Evolutionary conservation across 1,139 yeast genomes (phyloP).

Genomic region (Yamadazyma siamensis): DNA sequence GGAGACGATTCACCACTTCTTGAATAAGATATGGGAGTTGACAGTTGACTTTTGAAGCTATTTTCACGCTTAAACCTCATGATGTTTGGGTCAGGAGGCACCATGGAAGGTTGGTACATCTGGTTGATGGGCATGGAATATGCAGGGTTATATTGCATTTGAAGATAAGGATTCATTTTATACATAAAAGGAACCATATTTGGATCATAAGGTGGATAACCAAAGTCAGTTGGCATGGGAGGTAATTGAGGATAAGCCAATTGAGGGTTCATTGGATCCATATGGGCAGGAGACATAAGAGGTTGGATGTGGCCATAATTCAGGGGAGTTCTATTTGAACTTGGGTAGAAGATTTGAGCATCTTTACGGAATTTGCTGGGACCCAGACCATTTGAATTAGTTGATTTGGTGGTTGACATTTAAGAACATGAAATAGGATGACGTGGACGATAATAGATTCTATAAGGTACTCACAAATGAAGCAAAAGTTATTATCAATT

Average conservation of each 20-base stretch:
- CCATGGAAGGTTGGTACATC: conserved; percentile 7
- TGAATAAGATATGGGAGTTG: conserved; percentile 5
- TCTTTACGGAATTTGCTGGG: conserved; percentile 42
- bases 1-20: conserved; percentile 4
- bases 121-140: conserved; percentile 9
- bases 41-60: conserved; percentile 5
- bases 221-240: conserved; percentile 2
- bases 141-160: conserved; percentile 7
- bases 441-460: conserved; percentile 4
- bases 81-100: neutral
- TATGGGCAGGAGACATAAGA: no score
- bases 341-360: conserved; percentile 42
- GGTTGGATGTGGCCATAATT: no score
- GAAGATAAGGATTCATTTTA: conserved; percentile 11
- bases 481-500: no score
- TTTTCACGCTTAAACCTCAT: neutral
- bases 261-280: no score
- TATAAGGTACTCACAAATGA: neutral
- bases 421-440: conserved; percentile 1
- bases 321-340: no score
- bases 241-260: no score
- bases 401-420: conserved; percentile 14
- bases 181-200: conserved; percentile 11
- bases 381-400: conserved; percentile 18
- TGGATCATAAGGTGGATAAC: conserved; percentile 8